Evolutionary conservation across 139 green algal genomes (phyloP).

Genomic region (Microglena sp.): DNA sequence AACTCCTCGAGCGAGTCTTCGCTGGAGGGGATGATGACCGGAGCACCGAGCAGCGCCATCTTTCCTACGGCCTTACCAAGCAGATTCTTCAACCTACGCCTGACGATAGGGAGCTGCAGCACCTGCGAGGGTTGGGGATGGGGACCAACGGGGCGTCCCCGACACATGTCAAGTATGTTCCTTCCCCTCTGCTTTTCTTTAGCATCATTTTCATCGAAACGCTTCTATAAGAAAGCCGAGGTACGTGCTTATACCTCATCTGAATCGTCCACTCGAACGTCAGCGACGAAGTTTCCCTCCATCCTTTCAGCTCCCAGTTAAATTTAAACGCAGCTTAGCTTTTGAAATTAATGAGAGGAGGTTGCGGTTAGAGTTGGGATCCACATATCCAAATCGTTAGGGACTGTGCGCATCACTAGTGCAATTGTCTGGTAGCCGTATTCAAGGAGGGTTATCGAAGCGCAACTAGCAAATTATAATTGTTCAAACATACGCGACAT

Average conservation of each 20-base stretch:
- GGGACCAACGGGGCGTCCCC: not conserved
- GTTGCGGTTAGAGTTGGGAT: too few species aligned
- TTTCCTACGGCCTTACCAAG: conserved; percentile 23
- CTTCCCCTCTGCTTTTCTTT: not conserved
- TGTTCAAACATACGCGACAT: too few species aligned
- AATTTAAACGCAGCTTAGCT: too few species aligned
- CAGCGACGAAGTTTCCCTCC: conserved; percentile 34
- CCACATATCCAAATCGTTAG: too few species aligned
- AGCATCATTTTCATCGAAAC: not conserved
- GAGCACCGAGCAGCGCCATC: conserved; percentile 24
- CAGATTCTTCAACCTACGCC: conserved; percentile 28
- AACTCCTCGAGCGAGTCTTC: conserved; percentile 44
- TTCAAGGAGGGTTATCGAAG: too few species aligned
- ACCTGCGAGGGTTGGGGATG: conserved; percentile 28
- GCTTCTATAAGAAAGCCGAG: not conserved
- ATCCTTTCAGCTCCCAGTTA: too few species aligned
- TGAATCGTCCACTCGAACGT: conserved; percentile 27
- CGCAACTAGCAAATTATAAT: too few species aligned
- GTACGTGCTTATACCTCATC: conserved; percentile 14
- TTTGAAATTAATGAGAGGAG: too few species aligned
- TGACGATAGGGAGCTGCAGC: conserved; percentile 48
- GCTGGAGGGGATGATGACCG: conserved; percentile 30
- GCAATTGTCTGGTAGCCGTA: too few species aligned
- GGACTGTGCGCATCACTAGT: too few species aligned
- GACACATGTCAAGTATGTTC: not conserved